These are phyloP conservation scores for Nigrograna mackinnonii DNA, from an alignment of 2,329 filamentous ascomycete genomes.

Conservation along the genomic window DNA sequence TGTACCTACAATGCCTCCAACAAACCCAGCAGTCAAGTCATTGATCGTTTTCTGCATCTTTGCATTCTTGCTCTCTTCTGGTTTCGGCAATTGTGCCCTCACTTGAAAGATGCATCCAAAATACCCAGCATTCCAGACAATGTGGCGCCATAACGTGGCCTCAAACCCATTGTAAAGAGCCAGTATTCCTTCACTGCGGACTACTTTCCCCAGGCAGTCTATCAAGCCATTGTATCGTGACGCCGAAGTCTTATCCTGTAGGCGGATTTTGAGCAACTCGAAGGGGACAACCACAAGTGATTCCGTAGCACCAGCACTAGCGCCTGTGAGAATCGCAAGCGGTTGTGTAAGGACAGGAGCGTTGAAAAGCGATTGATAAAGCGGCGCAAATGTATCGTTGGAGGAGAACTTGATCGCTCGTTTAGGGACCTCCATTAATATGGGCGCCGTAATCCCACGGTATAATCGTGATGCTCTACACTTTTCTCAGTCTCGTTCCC, in stretches of 20 bases:
- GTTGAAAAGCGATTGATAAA: constrained; percentile 28
- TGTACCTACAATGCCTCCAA: constrained; percentile 30
- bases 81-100: constrained; percentile 22
- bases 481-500: constrained; percentile 3
- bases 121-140: constrained; percentile 37
- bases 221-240: constrained; percentile 27
- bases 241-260: constrained; percentile 31
- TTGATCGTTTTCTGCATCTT: constrained; percentile 28
- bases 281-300: constrained; percentile 36
- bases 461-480: constrained; percentile 24
- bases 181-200: constrained; percentile 25
- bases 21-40: constrained; percentile 31
- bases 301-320: constrained; percentile 31
- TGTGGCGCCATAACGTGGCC: constrained; percentile 33
- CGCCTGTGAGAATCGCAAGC: constrained; percentile 29
- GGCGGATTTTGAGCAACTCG: constrained; percentile 31
- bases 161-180: constrained; percentile 36
- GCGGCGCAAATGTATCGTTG: constrained; percentile 28
- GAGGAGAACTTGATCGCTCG: constrained; percentile 35
- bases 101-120: constrained; percentile 38
- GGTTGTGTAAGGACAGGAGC: constrained; percentile 23
- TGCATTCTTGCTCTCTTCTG: constrained; percentile 13
- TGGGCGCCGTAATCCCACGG: constrained; percentile 33
- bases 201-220: constrained; percentile 30
- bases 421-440: constrained; percentile 36